Conservation (phyloP, 768 basidiomycete species). For the Crassisporium funariophilum region DNA sequence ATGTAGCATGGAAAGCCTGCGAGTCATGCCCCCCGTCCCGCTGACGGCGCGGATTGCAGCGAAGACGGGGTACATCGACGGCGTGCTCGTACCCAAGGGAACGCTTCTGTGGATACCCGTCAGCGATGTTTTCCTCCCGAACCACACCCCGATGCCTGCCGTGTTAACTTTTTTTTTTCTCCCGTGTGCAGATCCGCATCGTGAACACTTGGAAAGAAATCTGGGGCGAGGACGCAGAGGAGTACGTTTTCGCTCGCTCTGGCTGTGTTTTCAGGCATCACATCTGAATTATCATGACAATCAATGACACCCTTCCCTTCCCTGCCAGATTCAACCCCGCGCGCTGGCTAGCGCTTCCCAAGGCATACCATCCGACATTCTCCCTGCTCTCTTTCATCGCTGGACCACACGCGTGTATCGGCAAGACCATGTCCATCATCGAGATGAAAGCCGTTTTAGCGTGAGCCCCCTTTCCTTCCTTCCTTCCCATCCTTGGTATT, state of each 20-base stretch:
- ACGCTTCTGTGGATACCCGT: conserved; percentile 44
- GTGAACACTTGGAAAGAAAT: conserved; percentile 51
- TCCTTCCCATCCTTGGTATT: conserved; percentile 20
- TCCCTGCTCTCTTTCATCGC: conserved; percentile 45
- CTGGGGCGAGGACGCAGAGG: conserved; percentile 55
- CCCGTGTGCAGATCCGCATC: conserved; percentile 42
- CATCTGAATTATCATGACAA: conserved; percentile 1
- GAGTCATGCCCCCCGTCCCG: conserved; percentile 43
- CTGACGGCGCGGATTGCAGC: conserved; percentile 39
- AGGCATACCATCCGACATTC: conserved; percentile 35
- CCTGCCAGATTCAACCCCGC: conserved; percentile 42
- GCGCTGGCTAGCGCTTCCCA: conserved; percentile 46
- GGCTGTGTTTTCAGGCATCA: not conserved
- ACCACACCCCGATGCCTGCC: not conserved
- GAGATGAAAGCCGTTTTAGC: conserved; percentile 52
- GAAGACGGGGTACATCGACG: conserved; percentile 42
- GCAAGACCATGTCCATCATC: conserved; percentile 48
- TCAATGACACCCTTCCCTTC: not conserved
- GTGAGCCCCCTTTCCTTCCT: conserved; percentile 18
- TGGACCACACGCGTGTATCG: conserved; percentile 49
- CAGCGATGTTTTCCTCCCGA: conserved; percentile 6
- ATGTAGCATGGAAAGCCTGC: conserved; percentile 41
- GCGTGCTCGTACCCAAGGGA: conserved; percentile 44
- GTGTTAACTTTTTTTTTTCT: not conserved
- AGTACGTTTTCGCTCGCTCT: conserved; percentile 29